Conservation (phyloP, 768 basidiomycete species). For the Amanita subjunquillea region DNA sequence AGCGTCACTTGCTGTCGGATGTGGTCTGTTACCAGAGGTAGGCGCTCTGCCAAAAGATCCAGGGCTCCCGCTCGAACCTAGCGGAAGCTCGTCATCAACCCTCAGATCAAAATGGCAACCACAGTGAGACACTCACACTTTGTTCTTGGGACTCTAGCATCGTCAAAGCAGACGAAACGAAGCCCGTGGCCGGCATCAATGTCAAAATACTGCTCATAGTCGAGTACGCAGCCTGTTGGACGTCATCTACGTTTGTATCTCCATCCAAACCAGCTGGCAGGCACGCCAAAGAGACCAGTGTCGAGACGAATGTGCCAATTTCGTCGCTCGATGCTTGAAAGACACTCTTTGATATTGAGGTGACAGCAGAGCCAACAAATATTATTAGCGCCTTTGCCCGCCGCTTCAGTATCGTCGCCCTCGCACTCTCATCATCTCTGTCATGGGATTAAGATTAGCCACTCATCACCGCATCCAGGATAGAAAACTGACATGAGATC, state of each 20-base stretch:
- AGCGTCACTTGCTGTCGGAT: conserved; percentile 41
- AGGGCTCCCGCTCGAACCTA: conserved; percentile 64
- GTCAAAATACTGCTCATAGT: conserved; percentile 45
- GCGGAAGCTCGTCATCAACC: not conserved
- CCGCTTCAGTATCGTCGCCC: conserved; percentile 37
- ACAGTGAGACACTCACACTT: conserved; percentile 27
- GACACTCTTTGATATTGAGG: conserved; percentile 12
- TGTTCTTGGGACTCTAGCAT: conserved; percentile 46
- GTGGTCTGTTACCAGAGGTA: conserved; percentile 47
- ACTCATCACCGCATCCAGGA: not conserved
- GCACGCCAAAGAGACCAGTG: conserved; percentile 38
- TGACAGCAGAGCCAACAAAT: conserved; percentile 48
- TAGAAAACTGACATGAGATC: conserved; percentile 34
- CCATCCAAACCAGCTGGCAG: conserved; percentile 17
- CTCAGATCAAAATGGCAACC: not conserved
- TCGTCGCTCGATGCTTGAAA: conserved; percentile 11
- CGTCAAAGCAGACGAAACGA: conserved; percentile 43
- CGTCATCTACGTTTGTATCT: conserved; percentile 30
- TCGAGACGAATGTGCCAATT: conserved; percentile 33
- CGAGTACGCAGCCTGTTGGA: conserved; percentile 35
- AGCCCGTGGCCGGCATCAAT: conserved; percentile 62
- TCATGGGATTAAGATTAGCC: not conserved
- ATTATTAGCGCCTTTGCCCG: conserved; percentile 60
- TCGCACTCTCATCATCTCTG: conserved; percentile 53
- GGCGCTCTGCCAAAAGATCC: conserved; percentile 54